These are phyloP conservation scores for Albophoma yamanashiensis DNA, from an alignment of 2,329 filamentous ascomycete species.

Conservation along the genomic window DNA sequence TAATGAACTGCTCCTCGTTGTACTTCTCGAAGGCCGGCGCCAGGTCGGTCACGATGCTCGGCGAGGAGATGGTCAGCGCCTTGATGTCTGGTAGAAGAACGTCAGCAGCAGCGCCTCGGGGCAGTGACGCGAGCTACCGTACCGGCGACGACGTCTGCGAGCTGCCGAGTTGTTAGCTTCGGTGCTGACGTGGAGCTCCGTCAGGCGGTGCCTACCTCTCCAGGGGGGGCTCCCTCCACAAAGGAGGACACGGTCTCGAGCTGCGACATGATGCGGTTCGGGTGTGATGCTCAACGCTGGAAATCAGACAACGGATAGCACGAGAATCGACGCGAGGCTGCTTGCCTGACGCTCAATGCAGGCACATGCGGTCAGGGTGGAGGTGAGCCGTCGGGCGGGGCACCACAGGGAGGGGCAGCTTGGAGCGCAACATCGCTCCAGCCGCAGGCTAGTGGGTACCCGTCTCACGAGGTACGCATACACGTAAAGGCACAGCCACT, in stretches of 20 bases:
- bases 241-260: conserved; percentile 60
- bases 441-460: background rate
- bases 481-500: no score
- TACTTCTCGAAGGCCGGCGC: conserved; percentile 83
- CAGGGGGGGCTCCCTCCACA: conserved; percentile 86
- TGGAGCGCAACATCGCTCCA: background rate
- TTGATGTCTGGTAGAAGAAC: conserved; percentile 63
- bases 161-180: conserved; percentile 38
- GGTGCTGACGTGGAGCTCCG: conserved; percentile 7
- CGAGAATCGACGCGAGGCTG: background rate
- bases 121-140: conserved; percentile 15
- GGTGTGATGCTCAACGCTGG: background rate
- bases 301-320: background rate
- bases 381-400: background rate
- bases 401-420: background rate
- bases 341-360: background rate
- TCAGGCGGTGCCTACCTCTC: conserved; percentile 61
- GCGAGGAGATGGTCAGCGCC: conserved; percentile 61
- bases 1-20: conserved; percentile 88
- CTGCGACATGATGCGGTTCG: conserved; percentile 21
- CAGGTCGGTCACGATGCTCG: conserved; percentile 59
- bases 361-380: background rate
- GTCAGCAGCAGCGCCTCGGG: background rate
- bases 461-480: no score
- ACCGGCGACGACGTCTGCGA: conserved; percentile 83